A percentile compares a stretch with the other conserved stretches of the same genome.
Conservation (phyloP, 257 asterid genomes). For the Vinca minor region DNA sequence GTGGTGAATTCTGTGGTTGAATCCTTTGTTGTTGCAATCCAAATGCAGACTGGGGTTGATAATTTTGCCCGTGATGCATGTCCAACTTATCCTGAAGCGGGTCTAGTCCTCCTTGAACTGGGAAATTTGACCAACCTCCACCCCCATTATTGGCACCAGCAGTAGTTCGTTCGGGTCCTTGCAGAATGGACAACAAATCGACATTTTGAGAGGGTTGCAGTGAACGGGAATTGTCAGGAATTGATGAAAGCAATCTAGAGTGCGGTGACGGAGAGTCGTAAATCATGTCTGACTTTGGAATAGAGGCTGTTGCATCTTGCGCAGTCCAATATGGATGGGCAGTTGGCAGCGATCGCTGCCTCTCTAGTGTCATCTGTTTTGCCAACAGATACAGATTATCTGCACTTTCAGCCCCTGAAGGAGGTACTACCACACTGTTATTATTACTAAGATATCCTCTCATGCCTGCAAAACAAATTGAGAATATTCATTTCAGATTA, state of each 20-base stretch:
- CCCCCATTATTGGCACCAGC: conserved; percentile 39
- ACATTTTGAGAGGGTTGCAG: conserved; percentile 47
- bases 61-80: conserved; percentile 45
- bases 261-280: conserved; percentile 48
- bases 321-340: conserved; percentile 62
- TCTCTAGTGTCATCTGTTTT: conserved; percentile 52
- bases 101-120: conserved; percentile 55
- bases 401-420: conserved; percentile 45
- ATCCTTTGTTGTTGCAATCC: conserved; percentile 65
- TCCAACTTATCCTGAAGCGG: conserved; percentile 63
- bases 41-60: conserved; percentile 52
- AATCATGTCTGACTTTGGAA: conserved; percentile 36
- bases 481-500: conserved; percentile 13
- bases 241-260: conserved; percentile 38
- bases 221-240: conserved; percentile 40
- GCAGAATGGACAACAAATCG: conserved; percentile 52
- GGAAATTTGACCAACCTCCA: conserved; percentile 65
- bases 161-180: conserved; percentile 47
- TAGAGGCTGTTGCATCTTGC: conserved; percentile 42
- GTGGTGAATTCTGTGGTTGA: conserved; percentile 47
- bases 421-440: conserved; percentile 32
- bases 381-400: conserved; percentile 57
- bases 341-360: conserved; percentile 60
- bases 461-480: conserved; percentile 43
- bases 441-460: conserved; percentile 50